Evolutionary conservation across 1,284 basidiomycete species (phyloP).

Genomic region (Athelia sp.): DNA sequence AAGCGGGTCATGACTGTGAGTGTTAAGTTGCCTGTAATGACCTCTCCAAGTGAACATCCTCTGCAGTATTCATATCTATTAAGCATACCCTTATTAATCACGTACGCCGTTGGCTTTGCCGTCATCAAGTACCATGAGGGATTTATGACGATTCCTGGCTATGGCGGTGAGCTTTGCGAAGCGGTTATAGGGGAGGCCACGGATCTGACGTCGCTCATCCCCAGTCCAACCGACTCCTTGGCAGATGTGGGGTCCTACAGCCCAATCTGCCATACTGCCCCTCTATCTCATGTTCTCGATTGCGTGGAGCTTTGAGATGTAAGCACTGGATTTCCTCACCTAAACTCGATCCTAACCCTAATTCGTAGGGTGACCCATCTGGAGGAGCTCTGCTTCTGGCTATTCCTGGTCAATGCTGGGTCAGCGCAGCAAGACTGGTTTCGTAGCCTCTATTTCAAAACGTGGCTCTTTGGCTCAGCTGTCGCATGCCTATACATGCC

Average conservation of each 20-base stretch:
- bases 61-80: conserved; percentile 71
- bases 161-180: conserved; percentile 44
- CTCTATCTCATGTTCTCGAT: conserved; percentile 57
- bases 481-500: conserved; percentile 66
- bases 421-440: conserved; percentile 69
- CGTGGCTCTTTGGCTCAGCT: conserved; percentile 60
- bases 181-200: no score
- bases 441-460: conserved; percentile 63
- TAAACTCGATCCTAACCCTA: conserved; percentile 1
- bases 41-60: neutral
- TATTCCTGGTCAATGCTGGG: conserved; percentile 67
- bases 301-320: conserved; percentile 73
- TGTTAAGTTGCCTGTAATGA: conserved; percentile 6
- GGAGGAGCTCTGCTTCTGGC: conserved; percentile 81
- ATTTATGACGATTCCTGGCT: conserved; percentile 36
- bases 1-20: conserved; percentile 77
- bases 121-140: conserved; percentile 71
- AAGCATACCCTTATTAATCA: conserved; percentile 53
- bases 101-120: conserved; percentile 58
- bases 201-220: neutral
- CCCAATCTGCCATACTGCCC: conserved; percentile 51
- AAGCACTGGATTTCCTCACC: conserved; percentile 17
- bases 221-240: conserved; percentile 66
- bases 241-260: conserved; percentile 44
- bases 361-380: conserved; percentile 64